These are phyloP conservation scores for Blastobotrys attinorum DNA, from an alignment of 805 yeast genomes.

Conservation along the genomic window DNA sequence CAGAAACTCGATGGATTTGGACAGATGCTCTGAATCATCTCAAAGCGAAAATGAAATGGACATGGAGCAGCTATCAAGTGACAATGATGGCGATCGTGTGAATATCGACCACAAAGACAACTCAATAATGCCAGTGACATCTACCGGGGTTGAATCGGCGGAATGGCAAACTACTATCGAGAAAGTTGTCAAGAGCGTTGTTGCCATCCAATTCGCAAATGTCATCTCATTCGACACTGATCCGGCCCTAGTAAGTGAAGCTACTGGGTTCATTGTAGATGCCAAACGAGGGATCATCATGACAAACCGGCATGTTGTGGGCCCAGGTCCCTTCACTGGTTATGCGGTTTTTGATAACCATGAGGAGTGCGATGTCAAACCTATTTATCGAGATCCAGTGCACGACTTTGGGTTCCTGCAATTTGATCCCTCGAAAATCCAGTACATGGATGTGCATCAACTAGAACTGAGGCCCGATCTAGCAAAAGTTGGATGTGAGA, in stretches of 20 bases:
- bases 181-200: constrained; percentile 75
- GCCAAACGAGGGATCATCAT: constrained; percentile 71
- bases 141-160: constrained; percentile 12
- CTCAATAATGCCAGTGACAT: background rate
- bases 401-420: constrained; percentile 89
- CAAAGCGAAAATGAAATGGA: background rate
- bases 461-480: constrained; percentile 68
- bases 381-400: constrained; percentile 87
- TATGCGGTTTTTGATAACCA: constrained; percentile 90
- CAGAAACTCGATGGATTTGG: constrained; percentile 2
- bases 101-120: background rate
- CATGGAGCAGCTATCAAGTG: background rate
- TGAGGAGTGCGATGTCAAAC: constrained; percentile 81
- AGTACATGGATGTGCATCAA: constrained; percentile 64
- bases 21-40: background rate
- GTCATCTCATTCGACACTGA: constrained; percentile 86
- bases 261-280: constrained; percentile 95
- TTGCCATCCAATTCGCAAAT: constrained; percentile 81
- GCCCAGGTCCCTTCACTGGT: constrained; percentile 90
- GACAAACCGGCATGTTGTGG: constrained; percentile 92
- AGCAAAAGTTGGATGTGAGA: constrained; percentile 88
- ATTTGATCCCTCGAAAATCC: constrained; percentile 63
- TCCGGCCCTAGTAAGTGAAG: constrained; percentile 64
- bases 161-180: constrained; percentile 79
- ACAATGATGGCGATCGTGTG: background rate